These are phyloP conservation scores for Teratosphaeria pseudoeucalypti DNA, from an alignment of 2,329 filamentous ascomycete species.

Conservation along the genomic window DNA sequence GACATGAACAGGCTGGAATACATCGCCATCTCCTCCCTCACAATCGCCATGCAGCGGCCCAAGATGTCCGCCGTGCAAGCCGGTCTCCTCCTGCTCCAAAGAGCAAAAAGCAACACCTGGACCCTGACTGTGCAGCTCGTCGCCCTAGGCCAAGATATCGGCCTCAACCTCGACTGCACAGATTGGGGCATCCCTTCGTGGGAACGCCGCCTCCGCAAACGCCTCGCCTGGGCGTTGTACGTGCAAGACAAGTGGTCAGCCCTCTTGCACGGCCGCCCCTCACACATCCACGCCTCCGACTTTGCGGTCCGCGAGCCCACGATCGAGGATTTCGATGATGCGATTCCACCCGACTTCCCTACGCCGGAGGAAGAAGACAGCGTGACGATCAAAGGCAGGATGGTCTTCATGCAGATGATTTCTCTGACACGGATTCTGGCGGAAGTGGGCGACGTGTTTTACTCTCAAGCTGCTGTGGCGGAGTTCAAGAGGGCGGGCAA, in stretches of 20 bases:
- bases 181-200: conserved; percentile 79
- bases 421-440: conserved; percentile 63
- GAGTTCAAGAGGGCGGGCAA: conserved; percentile 55
- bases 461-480: conserved; percentile 66
- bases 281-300: conserved; percentile 58
- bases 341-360: conserved; percentile 34
- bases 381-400: conserved; percentile 48
- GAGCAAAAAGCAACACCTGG: conserved; percentile 70
- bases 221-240: conserved; percentile 82
- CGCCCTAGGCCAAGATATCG: conserved; percentile 76
- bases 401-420: conserved; percentile 66
- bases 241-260: conserved; percentile 94
- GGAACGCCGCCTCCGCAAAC: conserved; percentile 76
- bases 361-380: conserved; percentile 1
- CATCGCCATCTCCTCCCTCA: conserved; percentile 61
- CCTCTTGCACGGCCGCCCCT: conserved; percentile 73
- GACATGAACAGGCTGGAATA: conserved; percentile 64
- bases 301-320: conserved; percentile 66
- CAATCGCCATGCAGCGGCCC: conserved; percentile 67
- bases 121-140: conserved; percentile 79
- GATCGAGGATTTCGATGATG: conserved; percentile 61
- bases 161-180: conserved; percentile 78
- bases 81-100: conserved; percentile 62
- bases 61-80: conserved; percentile 75
- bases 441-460: conserved; percentile 74